Base-by-base conservation (phyloP, 1,284 basidiomycete species). In the Xerocomus amazonicus region DNA sequence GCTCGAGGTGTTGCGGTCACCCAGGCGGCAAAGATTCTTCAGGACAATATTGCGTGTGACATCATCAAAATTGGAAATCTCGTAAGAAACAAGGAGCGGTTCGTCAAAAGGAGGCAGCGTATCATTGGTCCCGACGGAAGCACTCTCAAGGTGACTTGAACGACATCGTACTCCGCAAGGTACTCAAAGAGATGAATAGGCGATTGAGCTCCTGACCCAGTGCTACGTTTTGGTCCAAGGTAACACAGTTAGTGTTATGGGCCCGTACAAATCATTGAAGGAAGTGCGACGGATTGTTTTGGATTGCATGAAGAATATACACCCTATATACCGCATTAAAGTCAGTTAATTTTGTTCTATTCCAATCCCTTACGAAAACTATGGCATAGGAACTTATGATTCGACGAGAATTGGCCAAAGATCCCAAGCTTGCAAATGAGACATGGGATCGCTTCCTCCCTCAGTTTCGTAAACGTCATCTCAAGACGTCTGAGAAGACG, bases 261-360 rank as follows among this genome's bases (percentile, higher is more conserved):
- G 97, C 2, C 85, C 90, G 0, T 93, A 90, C 74, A 97, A 96
- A 67, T 87, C 90, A 0, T 74, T 99, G 35, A 99, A 98, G 68
- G 95, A 98, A 68, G 96, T 99, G 4, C 81, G 97, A 49, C 72
- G 95, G 52, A 97, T 99, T 59, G 83, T 99, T 27, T 71, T 98
- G 45, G 97, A 99, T 68, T 99, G 97, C 74, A 97, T 99, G 92
- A 96, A 92, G 73, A 99, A 99, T 66, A 90, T 99, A 45, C 97
- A 99, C 65, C 97, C 97, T 3, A 99, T 99, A 65, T 99, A 99
- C 69, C 87, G 95, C 58, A 99, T 99, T 73, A 99, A 99, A 71
- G 92, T 90, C 33, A 26, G 71, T 58, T 34, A 13, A 34, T 40
- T 43, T 16, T 13, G 17, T 36, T 27, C 37, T 31, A 40, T 27